These are phyloP conservation scores for Solanum etuberosum DNA, from an alignment of 257 asterid genomes.

Conservation along the genomic window DNA sequence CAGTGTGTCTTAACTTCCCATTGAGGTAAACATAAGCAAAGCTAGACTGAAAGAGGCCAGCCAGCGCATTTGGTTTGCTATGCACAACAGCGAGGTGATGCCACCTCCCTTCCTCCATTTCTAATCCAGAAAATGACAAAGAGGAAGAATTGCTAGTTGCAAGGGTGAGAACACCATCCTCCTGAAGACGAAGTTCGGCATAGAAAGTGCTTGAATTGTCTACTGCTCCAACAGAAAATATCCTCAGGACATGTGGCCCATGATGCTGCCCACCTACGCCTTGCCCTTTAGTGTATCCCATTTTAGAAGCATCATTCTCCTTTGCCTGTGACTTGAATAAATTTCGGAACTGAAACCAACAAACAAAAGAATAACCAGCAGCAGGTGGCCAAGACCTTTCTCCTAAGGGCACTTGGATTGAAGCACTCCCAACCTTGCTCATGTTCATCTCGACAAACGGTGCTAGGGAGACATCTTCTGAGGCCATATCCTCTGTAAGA, in stretches of 20 bases:
- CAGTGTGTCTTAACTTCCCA: conserved; percentile 90
- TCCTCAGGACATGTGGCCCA: conserved; percentile 54
- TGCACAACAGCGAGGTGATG: conserved; percentile 98
- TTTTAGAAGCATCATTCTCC: conserved; percentile 56
- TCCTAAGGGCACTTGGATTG: conserved; percentile 95
- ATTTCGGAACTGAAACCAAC: conserved; percentile 92
- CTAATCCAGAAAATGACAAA: conserved; percentile 78
- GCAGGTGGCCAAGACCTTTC: conserved; percentile 99
- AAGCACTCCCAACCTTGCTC: conserved; percentile 94
- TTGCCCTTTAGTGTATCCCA: conserved; percentile 45
- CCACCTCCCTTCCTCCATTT: conserved; percentile 98
- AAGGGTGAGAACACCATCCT: conserved; percentile 81
- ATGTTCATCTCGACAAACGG: conserved; percentile 91
- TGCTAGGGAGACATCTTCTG: conserved; percentile 85
- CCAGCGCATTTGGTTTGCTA: conserved; percentile 99
- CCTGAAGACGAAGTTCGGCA: conserved; percentile 83
- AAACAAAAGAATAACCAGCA: conserved; percentile 96
- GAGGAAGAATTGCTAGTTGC: conserved; percentile 92
- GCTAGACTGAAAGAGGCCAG: conserved; percentile 96
- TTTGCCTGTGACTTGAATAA: conserved; percentile 51
- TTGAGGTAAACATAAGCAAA: conserved; percentile 88
- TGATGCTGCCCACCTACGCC: conserved; percentile 36
- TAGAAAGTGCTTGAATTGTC: conserved; percentile 61
- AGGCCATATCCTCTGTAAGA: conserved; percentile 60
- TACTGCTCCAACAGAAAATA: conserved; percentile 86